phyloP scores from a whole-genome alignment of 768 basidiomycete genomes.

The Lyophyllum shimeji region DNA sequence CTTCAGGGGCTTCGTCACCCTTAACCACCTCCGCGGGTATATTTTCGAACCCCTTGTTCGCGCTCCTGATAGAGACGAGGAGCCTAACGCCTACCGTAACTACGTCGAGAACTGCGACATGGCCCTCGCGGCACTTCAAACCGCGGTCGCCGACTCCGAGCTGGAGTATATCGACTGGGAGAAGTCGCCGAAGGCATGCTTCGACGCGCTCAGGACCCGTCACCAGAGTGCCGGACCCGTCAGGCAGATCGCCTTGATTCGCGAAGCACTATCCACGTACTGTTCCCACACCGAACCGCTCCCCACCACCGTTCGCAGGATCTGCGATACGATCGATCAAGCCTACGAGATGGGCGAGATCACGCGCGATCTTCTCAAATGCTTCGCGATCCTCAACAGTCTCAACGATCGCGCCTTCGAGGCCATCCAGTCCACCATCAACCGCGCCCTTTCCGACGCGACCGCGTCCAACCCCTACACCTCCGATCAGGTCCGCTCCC shows the following conservation, averaged over 20 bases:
- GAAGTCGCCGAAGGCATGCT: not conserved
- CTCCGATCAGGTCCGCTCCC: not conserved
- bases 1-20: not conserved
- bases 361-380: not conserved
- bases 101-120: not conserved
- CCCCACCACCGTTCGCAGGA: not conserved
- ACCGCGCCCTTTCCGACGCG: constrained; percentile 9
- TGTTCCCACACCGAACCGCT: constrained; percentile 2
- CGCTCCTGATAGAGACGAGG: not conserved
- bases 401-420: not conserved
- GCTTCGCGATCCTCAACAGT: not conserved
- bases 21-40: not conserved
- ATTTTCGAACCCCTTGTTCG: not conserved
- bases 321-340: not conserved
- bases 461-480: constrained; percentile 9
- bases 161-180: not conserved
- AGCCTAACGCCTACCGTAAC: not conserved
- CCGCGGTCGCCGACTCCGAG: not conserved
- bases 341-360: constrained; percentile 2
- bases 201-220: not conserved
- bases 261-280: constrained; percentile 1
- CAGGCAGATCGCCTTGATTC: not conserved
- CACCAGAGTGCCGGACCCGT: not conserved
- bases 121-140: not conserved
- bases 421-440: not conserved